Evolutionary conservation across 768 basidiomycete genomes (phyloP).

Genomic region (Russula sp.): DNA sequence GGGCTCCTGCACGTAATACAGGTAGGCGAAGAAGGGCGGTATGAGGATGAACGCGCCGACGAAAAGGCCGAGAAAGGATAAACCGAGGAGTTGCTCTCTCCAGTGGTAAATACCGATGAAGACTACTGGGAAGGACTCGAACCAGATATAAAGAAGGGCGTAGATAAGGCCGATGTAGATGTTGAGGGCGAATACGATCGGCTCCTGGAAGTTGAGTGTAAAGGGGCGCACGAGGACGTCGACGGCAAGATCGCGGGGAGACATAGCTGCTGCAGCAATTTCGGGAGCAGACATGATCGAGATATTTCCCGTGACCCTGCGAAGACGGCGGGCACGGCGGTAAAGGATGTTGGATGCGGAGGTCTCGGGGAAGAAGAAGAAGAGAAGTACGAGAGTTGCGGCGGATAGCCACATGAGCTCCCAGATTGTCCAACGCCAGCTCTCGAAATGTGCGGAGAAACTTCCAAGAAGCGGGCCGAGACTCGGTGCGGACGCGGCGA

Average conservation of each 20-base stretch:
- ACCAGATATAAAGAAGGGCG: conserved; percentile 30
- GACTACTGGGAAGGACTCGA: conserved; percentile 31
- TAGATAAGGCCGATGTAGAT: conserved; percentile 30
- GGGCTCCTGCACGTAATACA: conserved; percentile 18
- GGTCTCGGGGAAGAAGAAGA: background rate
- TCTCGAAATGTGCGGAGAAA: conserved; percentile 28
- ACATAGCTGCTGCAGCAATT: conserved; percentile 22
- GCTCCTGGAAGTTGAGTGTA: conserved; percentile 28
- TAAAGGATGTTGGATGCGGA: background rate
- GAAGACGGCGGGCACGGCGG: background rate
- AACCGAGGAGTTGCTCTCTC: conserved; percentile 27
- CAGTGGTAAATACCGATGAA: conserved; percentile 31
- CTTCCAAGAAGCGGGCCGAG: conserved; percentile 31
- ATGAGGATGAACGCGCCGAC: conserved; percentile 10
- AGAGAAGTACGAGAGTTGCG: background rate
- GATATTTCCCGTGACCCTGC: conserved; percentile 25
- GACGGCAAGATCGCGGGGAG: conserved; percentile 19
- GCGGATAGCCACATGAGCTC: conserved; percentile 30
- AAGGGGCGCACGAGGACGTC: conserved; percentile 30
- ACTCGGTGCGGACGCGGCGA: conserved; percentile 28
- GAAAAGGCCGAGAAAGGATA: conserved; percentile 28
- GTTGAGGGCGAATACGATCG: conserved; percentile 28
- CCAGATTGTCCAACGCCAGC: conserved; percentile 32
- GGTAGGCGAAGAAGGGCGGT: conserved; percentile 18
- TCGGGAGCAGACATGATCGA: conserved; percentile 26